Evolutionary conservation across 495 filamentous ascomycete species (phyloP), one percentile per base, ranked within the genome.

Genomic region (Bacidia rubella): DNA sequence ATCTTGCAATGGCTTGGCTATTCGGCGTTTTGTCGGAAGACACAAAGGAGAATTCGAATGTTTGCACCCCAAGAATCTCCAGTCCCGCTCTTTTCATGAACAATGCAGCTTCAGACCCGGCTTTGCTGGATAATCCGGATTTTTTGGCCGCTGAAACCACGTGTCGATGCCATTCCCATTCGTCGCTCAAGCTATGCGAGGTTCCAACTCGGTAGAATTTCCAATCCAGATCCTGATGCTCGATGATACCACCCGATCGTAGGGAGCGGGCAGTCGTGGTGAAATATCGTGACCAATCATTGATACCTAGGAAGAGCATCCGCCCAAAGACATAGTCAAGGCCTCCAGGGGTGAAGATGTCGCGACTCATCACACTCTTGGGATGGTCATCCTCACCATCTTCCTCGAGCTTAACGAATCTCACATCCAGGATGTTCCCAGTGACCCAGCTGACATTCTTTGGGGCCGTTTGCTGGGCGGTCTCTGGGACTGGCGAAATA

Each of bases 291-390:
- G 41, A 7, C 41, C 41, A 44, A 40, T 56, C 38, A 23, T 26
- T 51, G 24, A 57, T 56, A 21, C 55, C 55, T 7, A 57, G 53
- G 45, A 56, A 54, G 3, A 57, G 53, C 26, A 57, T 54, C 12
- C 52, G 26, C 20, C 52, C 32, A 43, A 57, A 57, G 11, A 57
- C 27, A 35, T 57, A 57, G 24, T 51, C 40, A 15, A 57, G 43
- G 3, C 24, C 23, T 17, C 21, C 2, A 1, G 53, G 44, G 12
- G 12, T 26, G 22, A 57, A 55, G 24, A 51, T 41, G 15, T 25
- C 19, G 23, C 21, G 54, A 25, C 20, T 29, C 25, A 46, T 32
- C 17, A 38, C 26, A 35, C 29, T 35, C 5, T 35, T 15, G 29
- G 5, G 5, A 35, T 15, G 29, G 5, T 5, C 7, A 7, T 35